phyloP scores from a whole-genome alignment of 441 rosid species.

The Bruguiera hainesii region DNA sequence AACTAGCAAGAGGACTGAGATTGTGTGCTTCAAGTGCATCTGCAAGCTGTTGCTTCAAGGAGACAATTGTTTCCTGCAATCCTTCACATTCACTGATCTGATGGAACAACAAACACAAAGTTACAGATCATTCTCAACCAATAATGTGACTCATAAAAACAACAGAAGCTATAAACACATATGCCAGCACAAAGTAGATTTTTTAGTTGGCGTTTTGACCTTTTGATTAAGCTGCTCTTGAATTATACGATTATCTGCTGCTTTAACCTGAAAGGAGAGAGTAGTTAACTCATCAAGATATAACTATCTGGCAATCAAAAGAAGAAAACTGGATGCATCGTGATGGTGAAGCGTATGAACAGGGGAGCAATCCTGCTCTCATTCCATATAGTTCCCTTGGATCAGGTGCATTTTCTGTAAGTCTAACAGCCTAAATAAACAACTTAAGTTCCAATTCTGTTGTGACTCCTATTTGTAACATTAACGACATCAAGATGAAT shows the following conservation, averaged over 20 bases:
- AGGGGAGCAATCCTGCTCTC: background rate
- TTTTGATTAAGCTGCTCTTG: constrained; percentile 92
- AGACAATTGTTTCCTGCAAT: constrained; percentile 64
- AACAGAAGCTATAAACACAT: background rate
- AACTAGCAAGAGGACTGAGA: constrained; percentile 31
- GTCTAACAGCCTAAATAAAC: background rate
- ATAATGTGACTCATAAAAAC: background rate
- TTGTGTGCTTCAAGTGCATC: constrained; percentile 54
- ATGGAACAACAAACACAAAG: constrained; percentile 20
- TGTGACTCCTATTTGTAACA: background rate
- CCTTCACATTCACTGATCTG: constrained; percentile 78
- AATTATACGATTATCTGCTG: constrained; percentile 87
- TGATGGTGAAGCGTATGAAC: background rate
- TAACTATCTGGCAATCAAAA: constrained; percentile 8
- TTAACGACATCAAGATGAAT: background rate
- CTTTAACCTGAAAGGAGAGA: constrained; percentile 64
- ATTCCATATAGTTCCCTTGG: background rate
- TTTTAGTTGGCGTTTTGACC: constrained; percentile 37
- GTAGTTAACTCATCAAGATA: constrained; percentile 13
- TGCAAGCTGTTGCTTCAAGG: constrained; percentile 74
- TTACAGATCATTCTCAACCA: constrained; percentile 24
- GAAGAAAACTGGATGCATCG: constrained; percentile 1
- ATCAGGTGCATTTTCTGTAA: background rate
- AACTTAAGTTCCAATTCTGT: background rate
- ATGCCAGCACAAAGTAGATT: background rate